A percentile compares a stretch with the other conserved stretches of the same genome.
Evolutionary conservation across 202 grass and related monocot genomes (phyloP).

Genomic region (Zoysia matrella): DNA sequence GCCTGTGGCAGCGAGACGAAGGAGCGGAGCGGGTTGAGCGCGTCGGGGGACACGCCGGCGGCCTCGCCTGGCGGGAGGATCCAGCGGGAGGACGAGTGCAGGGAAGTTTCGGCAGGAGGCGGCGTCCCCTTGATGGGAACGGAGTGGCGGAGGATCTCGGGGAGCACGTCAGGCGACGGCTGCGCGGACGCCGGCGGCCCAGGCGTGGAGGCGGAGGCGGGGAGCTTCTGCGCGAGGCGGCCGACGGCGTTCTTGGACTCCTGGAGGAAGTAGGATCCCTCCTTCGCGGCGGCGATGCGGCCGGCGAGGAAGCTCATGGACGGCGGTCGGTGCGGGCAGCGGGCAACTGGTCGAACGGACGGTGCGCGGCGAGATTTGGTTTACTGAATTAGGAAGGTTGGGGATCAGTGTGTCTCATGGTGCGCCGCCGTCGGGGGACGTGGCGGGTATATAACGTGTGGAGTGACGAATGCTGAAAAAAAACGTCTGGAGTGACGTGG

Average conservation of each 20-base stretch:
- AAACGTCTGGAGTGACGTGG: conserved; percentile 32
- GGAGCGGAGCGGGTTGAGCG: conserved; percentile 74
- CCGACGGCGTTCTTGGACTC: conserved; percentile 79
- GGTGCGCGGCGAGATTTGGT: conserved; percentile 1
- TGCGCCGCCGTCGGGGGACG: neutral
- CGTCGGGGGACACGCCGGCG: conserved; percentile 45
- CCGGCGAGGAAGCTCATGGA: conserved; percentile 90
- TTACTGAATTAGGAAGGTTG: neutral
- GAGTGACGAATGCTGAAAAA: too few relatives aligned
- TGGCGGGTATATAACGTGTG: too few relatives aligned
- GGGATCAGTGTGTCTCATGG: too few relatives aligned
- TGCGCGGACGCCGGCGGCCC: conserved; percentile 7
- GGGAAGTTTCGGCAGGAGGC: conserved; percentile 39
- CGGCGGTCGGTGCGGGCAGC: neutral
- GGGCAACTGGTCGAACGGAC: conserved; percentile 45
- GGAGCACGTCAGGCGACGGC: conserved; percentile 72
- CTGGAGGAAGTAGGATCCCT: conserved; percentile 85
- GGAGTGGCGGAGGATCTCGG: conserved; percentile 94
- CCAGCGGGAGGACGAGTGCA: conserved; percentile 74
- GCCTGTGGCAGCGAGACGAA: conserved; percentile 80
- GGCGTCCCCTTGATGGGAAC: conserved; percentile 61
- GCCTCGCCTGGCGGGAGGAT: conserved; percentile 40
- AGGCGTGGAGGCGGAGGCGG: conserved; percentile 28
- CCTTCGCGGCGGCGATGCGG: conserved; percentile 76
- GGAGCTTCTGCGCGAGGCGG: conserved; percentile 76